Evolutionary conservation across 129 eudicot genomes (phyloP).

Genomic region (Lactuca saligna): DNA sequence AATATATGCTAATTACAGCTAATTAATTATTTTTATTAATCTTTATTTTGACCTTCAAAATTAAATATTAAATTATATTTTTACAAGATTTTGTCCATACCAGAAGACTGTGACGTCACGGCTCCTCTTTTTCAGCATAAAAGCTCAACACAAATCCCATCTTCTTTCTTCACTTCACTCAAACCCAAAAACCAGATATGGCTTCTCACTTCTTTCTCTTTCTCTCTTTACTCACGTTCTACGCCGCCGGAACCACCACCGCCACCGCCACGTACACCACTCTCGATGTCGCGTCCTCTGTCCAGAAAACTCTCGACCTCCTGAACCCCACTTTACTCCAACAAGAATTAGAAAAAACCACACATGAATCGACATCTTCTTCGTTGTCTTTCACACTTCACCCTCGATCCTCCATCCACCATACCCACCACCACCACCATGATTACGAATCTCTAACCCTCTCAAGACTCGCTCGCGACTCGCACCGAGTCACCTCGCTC

Average conservation of each 20-base stretch:
- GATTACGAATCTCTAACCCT: constrained; percentile 51
- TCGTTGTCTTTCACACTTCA: constrained; percentile 40
- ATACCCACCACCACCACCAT: constrained; percentile 16
- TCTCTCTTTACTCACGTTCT: constrained; percentile 24
- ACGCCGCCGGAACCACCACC: constrained; percentile 11
- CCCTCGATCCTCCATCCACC: constrained; percentile 46
- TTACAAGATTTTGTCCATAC: constrained; percentile 27
- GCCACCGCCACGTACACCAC: constrained; percentile 17
- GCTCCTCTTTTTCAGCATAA: constrained; percentile 26
- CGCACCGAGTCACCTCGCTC: constrained; percentile 43
- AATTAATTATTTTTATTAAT: too few species aligned
- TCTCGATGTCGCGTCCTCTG: constrained; percentile 32
- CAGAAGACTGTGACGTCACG: constrained; percentile 25
- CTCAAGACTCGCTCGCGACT: constrained; percentile 60
- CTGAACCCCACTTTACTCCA: constrained; percentile 21
- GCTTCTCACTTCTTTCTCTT: constrained; percentile 10
- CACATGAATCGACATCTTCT: constrained; percentile 12
- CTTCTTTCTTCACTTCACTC: constrained; percentile 32
- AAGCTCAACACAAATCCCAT: constrained; percentile 16
- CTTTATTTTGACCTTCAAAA: neutral
- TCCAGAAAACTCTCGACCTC: constrained; percentile 34
- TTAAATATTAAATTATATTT: neutral
- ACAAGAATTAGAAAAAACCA: neutral
- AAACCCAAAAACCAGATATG: constrained; percentile 23
- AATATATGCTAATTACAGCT: neutral